These are phyloP conservation scores for Fusarium armeniacum DNA, from an alignment of 2,329 filamentous ascomycete species.

Conservation along the genomic window DNA sequence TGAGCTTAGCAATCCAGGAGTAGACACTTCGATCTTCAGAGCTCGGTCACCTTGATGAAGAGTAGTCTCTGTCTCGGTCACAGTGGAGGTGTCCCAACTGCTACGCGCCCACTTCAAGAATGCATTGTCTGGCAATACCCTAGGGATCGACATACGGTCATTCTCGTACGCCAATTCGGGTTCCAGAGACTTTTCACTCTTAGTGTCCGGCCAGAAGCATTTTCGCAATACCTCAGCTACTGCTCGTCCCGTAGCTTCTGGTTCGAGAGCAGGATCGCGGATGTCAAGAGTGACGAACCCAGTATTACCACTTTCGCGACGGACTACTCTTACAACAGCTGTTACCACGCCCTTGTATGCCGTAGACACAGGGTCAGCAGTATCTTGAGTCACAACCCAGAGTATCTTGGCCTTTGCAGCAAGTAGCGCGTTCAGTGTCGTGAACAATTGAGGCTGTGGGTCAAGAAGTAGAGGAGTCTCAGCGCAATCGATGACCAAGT, in stretches of 20 bases:
- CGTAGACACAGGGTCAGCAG: not conserved
- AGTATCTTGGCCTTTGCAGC: constrained; percentile 4
- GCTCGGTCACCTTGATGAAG: constrained; percentile 7
- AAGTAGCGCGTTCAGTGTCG: constrained; percentile 8
- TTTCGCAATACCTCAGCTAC: not conserved
- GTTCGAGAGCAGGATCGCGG: not conserved
- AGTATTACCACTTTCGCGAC: constrained; percentile 16
- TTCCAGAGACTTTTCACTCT: not conserved
- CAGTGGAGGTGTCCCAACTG: not conserved
- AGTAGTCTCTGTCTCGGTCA: not conserved
- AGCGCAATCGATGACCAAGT: constrained; percentile 4
- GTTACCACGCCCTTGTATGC: constrained; percentile 9
- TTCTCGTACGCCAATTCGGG: constrained; percentile 3
- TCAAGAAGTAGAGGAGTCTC: constrained; percentile 7
- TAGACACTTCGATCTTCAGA: constrained; percentile 3
- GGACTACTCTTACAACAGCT: constrained; percentile 3
- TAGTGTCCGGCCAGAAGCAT: not conserved
- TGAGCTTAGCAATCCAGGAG: constrained; percentile 1
- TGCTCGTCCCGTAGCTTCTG: not conserved
- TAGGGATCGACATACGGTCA: constrained; percentile 1
- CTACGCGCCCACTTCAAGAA: constrained; percentile 22
- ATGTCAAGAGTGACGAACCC: constrained; percentile 8
- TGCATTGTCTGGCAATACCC: constrained; percentile 1
- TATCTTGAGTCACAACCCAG: not conserved
- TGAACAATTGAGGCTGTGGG: constrained; percentile 13